Percentiles rank a stretch among this genome's conserved stretches.
phyloP scores from a whole-genome alignment of 805 yeast genomes.

The Metschnikowia continentalis region DNA sequence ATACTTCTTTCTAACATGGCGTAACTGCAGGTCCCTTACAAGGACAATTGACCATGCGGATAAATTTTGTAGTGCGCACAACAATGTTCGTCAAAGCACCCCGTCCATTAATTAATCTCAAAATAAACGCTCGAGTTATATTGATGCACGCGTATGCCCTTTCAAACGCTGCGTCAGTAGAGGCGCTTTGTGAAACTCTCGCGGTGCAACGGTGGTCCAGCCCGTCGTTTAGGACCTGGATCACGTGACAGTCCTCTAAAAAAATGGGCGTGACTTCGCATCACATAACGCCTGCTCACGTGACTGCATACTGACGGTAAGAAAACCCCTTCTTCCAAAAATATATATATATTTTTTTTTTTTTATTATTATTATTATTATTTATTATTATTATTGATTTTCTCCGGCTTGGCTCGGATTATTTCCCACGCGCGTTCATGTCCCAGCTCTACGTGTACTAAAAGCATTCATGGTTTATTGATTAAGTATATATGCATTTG shows the following conservation, averaged over 20 bases:
- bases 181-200: too few species aligned
- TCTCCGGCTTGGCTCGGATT: too few species aligned
- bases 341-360: too few species aligned
- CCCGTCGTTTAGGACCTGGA: background rate
- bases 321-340: too few species aligned
- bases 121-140: background rate
- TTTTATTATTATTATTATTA: too few species aligned
- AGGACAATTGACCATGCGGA: background rate
- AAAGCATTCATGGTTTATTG: background rate
- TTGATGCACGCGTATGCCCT: background rate
- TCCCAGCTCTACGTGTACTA: too few species aligned
- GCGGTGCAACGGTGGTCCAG: background rate
- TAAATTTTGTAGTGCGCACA: background rate
- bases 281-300: background rate
- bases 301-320: background rate
- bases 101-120: background rate
- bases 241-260: background rate
- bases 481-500: conserved; percentile 19
- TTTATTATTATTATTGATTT: too few species aligned
- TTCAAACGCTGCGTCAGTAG: background rate
- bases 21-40: background rate
- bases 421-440: too few species aligned
- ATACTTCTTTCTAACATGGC: background rate
- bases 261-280: background rate
- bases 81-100: background rate